Evolutionary conservation across 2,329 filamentous ascomycete genomes (phyloP).

Genomic region (Didymella segeticola): DNA sequence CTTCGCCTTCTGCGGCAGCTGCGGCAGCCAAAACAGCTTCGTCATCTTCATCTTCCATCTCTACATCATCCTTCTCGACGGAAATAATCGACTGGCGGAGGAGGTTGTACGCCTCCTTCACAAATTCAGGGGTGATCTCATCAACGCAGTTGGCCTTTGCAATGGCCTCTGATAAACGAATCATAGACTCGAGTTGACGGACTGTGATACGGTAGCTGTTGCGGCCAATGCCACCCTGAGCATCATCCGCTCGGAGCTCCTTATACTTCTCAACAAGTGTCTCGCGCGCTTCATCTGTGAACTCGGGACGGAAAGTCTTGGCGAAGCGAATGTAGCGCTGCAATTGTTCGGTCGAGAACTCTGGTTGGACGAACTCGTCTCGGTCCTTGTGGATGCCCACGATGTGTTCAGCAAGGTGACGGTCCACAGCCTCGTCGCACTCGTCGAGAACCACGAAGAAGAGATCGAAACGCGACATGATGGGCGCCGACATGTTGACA

Average conservation of each 20-base stretch:
- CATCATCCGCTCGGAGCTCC: slow-evolving; percentile 89
- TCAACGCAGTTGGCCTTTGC: slow-evolving; percentile 97
- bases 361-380: slow-evolving; percentile 88
- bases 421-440: slow-evolving; percentile 89
- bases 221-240: slow-evolving; percentile 89
- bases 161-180: slow-evolving; percentile 95
- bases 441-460: slow-evolving; percentile 99
- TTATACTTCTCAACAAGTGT: slow-evolving; percentile 93
- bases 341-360: slow-evolving; percentile 94
- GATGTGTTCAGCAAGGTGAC: slow-evolving; percentile 92
- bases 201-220: slow-evolving; percentile 99
- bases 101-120: slow-evolving; percentile 89
- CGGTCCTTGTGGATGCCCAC: slow-evolving; percentile 91
- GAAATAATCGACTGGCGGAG: slow-evolving; percentile 95
- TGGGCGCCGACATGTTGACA: slow-evolving; percentile 98
- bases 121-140: slow-evolving; percentile 83
- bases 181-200: slow-evolving; percentile 92
- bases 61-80: slow-evolving; percentile 96
- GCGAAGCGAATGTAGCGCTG: slow-evolving; percentile 98
- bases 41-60: slow-evolving; percentile 84
- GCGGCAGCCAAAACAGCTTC: slow-evolving; percentile 61
- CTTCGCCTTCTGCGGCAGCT: slow-evolving; percentile 58
- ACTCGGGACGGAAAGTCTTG: slow-evolving; percentile 90
- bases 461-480: slow-evolving; percentile 99
- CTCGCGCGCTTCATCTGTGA: slow-evolving; percentile 84